Evolutionary conservation across 306 rosid genomes (phyloP).

Genomic region (Citrullus colocynthis): DNA sequence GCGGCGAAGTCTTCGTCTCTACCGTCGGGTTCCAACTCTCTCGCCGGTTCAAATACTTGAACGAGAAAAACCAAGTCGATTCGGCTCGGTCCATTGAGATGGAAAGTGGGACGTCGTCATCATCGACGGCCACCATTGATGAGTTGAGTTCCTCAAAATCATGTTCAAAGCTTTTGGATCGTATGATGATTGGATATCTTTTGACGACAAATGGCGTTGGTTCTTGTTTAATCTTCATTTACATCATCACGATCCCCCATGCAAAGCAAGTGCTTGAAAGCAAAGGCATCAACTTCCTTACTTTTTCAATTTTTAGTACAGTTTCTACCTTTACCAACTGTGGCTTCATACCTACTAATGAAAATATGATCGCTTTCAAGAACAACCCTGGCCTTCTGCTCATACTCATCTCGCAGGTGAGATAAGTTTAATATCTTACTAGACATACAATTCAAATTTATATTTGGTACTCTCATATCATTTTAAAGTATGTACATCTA

Average conservation of each 20-base stretch:
- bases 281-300: conserved; percentile 10
- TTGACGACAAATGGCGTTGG: background rate
- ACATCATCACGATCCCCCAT: background rate
- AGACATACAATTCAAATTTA: too few species aligned
- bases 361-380: conserved; percentile 63
- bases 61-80: background rate
- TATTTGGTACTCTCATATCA: too few species aligned
- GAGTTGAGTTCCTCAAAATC: background rate
- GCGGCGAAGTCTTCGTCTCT: conserved; percentile 65
- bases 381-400: conserved; percentile 54
- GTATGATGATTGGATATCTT: background rate
- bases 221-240: background rate
- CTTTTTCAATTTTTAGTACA: conserved; percentile 41
- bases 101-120: background rate
- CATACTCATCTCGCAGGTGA: conserved; percentile 19
- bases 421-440: too few species aligned
- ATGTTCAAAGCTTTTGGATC: background rate
- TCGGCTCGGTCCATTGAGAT: background rate
- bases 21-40: conserved; percentile 23
- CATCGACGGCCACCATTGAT: background rate
- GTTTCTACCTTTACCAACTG: conserved; percentile 58
- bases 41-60: background rate
- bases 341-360: conserved; percentile 73
- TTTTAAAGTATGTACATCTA: too few species aligned
- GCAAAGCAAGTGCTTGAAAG: background rate